phyloP scores from a whole-genome alignment of 225 moss, liverwort and hornwort genomes.

The Sphagnum tenellum region DNA sequence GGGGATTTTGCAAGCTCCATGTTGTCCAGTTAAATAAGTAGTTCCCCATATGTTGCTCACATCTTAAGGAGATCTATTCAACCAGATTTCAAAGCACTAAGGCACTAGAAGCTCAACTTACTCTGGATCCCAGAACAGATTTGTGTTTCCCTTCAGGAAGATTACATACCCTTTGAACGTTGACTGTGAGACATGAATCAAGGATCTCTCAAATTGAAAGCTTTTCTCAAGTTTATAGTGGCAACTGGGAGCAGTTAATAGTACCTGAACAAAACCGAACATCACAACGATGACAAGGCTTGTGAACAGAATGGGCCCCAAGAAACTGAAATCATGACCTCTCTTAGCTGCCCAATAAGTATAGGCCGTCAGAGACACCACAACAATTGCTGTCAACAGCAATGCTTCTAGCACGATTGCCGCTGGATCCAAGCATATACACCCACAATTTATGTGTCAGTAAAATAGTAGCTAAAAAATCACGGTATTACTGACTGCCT shows the following conservation, averaged over 20 bases:
- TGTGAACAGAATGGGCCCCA: constrained; percentile 74
- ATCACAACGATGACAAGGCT: constrained; percentile 53
- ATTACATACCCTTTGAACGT: too few species aligned
- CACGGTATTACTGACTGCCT: too few species aligned
- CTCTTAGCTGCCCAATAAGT: constrained; percentile 79
- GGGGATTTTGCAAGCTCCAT: too few species aligned
- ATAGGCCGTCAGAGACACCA: constrained; percentile 66
- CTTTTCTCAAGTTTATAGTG: background rate
- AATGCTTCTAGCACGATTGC: constrained; percentile 73
- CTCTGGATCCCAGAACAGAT: too few species aligned
- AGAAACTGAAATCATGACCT: constrained; percentile 81
- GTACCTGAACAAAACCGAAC: constrained; percentile 73
- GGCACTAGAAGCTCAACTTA: too few species aligned
- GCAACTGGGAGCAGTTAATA: background rate
- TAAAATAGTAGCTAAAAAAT: too few species aligned
- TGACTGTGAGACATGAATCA: too few species aligned
- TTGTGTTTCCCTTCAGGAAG: too few species aligned
- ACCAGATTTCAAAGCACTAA: background rate
- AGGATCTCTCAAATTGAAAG: too few species aligned
- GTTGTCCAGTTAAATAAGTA: too few species aligned
- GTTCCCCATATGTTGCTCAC: too few species aligned
- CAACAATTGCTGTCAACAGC: constrained; percentile 63
- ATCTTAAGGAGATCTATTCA: background rate
- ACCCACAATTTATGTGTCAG: too few species aligned
- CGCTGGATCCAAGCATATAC: constrained; percentile 21